Evolutionary conservation across 345 rosid species (phyloP).

Genomic region (Populus simonii): DNA sequence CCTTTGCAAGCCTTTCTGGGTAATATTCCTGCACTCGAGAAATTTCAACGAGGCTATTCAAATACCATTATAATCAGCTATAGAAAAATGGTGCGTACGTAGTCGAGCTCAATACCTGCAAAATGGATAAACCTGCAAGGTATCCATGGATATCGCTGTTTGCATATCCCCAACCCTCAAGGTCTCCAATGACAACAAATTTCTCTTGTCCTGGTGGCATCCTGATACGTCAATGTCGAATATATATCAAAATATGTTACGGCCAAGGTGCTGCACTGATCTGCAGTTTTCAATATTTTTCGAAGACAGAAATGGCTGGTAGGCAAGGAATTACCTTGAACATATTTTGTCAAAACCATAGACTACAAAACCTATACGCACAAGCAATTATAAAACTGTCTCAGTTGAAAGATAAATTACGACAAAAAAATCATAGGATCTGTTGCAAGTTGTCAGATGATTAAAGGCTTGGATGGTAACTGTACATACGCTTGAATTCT

Average conservation of each 20-base stretch:
- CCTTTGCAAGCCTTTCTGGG: conserved; percentile 48
- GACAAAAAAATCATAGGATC: neutral
- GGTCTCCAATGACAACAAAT: conserved; percentile 42
- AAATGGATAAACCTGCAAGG: conserved; percentile 33
- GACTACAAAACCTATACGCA: conserved; percentile 36
- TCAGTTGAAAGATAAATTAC: neutral
- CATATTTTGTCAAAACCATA: conserved; percentile 31
- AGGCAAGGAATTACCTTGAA: conserved; percentile 27
- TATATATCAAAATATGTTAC: neutral
- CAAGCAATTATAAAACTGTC: neutral
- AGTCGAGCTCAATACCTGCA: conserved; percentile 32
- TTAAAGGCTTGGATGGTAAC: neutral
- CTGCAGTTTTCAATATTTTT: neutral
- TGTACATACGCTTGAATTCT: conserved; percentile 45
- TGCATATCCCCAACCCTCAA: conserved; percentile 52
- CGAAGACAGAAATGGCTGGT: neutral
- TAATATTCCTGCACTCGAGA: conserved; percentile 40
- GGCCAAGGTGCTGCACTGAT: neutral
- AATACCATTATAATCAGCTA: neutral
- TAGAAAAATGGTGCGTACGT: neutral
- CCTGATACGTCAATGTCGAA: conserved; percentile 25
- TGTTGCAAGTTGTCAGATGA: neutral
- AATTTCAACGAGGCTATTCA: neutral
- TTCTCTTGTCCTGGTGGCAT: conserved; percentile 40
- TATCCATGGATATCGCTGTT: conserved; percentile 43